Conservation (phyloP, 805 yeast species). For the Monosporozyma solicola region DNA sequence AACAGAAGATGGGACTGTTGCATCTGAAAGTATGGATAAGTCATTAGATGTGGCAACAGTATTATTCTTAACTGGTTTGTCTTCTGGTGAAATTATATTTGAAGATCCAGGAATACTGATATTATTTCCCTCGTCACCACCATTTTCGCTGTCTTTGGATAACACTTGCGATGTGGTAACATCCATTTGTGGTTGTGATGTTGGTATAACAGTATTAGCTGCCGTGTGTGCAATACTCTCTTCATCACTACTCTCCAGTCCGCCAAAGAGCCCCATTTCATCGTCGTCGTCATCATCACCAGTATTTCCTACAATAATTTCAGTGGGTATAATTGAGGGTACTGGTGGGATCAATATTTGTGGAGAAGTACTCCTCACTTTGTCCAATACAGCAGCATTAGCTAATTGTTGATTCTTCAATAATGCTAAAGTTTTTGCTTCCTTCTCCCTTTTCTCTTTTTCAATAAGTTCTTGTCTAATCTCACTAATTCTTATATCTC, state of each 20-base stretch:
- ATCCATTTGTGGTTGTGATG: not conserved
- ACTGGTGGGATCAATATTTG: not conserved
- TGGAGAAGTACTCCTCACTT: not conserved
- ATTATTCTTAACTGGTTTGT: not conserved
- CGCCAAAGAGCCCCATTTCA: slow-evolving; percentile 23
- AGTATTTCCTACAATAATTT: not conserved
- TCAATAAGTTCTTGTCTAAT: not conserved
- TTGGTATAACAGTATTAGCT: not conserved
- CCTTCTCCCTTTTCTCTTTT: not conserved
- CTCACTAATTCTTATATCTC: slow-evolving; percentile 24
- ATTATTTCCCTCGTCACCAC: not conserved
- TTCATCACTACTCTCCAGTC: slow-evolving; percentile 24
- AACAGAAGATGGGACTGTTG: not conserved
- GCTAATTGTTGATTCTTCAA: slow-evolving; percentile 28
- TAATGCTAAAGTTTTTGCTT: not conserved
- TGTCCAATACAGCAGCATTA: slow-evolving; percentile 5
- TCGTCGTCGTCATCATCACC: slow-evolving; percentile 14
- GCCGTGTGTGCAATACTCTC: slow-evolving; percentile 18
- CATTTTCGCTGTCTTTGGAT: not conserved
- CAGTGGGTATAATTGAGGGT: not conserved
- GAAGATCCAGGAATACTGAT: not conserved
- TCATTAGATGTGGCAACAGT: not conserved
- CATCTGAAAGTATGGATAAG: not conserved
- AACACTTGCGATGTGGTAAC: not conserved
- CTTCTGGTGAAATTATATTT: not conserved